phyloP scores from a whole-genome alignment of 352 stramenopile species.

The Phytophthora melonis region DNA sequence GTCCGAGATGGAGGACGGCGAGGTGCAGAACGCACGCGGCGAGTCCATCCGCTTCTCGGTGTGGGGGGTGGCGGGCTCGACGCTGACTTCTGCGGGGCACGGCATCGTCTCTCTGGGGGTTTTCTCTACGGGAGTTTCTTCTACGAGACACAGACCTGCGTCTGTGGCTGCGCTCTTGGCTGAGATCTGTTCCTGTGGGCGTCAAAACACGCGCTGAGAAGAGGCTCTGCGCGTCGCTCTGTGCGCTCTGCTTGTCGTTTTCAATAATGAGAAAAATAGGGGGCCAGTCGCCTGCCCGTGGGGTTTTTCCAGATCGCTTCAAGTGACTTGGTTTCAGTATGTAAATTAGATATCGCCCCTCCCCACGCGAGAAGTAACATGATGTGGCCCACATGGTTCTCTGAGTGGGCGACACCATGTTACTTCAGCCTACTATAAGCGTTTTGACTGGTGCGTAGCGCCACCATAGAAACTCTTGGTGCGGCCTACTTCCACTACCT shows the following conservation, averaged over 20 bases:
- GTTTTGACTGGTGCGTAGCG: conserved; percentile 32
- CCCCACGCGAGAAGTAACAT: neutral
- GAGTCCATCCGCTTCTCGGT: conserved; percentile 46
- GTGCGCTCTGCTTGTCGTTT: conserved; percentile 14
- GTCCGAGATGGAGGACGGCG: conserved; percentile 74
- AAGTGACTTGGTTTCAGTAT: conserved; percentile 23
- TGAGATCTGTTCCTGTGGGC: neutral
- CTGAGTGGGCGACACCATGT: neutral
- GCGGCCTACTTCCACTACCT: neutral
- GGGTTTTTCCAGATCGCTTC: conserved; percentile 2
- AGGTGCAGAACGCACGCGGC: conserved; percentile 54
- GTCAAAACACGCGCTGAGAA: neutral
- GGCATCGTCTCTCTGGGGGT: conserved; percentile 24
- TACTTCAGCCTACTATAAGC: conserved; percentile 6
- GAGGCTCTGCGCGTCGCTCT: neutral
- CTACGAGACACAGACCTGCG: conserved; percentile 13
- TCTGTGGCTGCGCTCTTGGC: neutral
- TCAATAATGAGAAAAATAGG: conserved; percentile 33
- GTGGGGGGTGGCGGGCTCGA: conserved; percentile 10
- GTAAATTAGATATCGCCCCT: conserved; percentile 11
- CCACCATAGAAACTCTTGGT: conserved; percentile 27
- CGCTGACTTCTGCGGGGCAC: conserved; percentile 19
- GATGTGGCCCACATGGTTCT: too few relatives aligned
- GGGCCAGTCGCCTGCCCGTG: conserved; percentile 4
- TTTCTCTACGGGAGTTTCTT: conserved; percentile 4